phyloP scores from a whole-genome alignment of 2,329 filamentous ascomycete species.

The Colletotrichum destructivum region DNA sequence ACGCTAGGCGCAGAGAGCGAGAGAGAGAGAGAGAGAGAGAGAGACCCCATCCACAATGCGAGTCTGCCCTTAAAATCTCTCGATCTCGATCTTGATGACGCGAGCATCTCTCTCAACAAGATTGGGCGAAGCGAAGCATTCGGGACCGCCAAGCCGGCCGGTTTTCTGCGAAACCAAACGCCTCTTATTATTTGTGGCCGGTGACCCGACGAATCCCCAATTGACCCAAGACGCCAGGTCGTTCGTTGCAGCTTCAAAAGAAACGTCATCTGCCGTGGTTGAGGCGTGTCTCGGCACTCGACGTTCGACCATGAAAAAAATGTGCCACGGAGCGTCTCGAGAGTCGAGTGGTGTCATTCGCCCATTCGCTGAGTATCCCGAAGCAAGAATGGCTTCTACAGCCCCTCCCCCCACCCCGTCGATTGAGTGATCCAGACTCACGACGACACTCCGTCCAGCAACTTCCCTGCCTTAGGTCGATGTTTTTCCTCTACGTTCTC shows the following conservation, averaged over 20 bases:
- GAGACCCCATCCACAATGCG: conserved; percentile 6
- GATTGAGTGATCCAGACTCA: not conserved
- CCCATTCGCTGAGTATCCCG: not conserved
- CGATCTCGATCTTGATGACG: conserved; percentile 19
- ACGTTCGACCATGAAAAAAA: not conserved
- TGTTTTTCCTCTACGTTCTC: conserved; percentile 16
- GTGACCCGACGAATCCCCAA: too few species aligned
- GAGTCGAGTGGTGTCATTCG: not conserved
- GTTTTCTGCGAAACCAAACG: not conserved
- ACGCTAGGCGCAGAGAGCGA: not conserved
- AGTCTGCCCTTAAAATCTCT: not conserved
- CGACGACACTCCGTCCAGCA: conserved; percentile 16
- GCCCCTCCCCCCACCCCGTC: not conserved
- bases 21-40: not conserved
- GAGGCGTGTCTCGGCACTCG: conserved; percentile 20
- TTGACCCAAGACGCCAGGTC: too few species aligned
- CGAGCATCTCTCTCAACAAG: conserved; percentile 12
- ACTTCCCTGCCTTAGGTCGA: conserved; percentile 33
- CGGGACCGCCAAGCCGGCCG: conserved; percentile 18
- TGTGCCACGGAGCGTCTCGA: not conserved
- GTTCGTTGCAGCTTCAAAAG: not conserved
- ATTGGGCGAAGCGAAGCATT: conserved; percentile 9
- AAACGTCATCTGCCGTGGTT: not conserved
- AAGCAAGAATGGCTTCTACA: not conserved
- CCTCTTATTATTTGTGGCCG: too few species aligned